Evolutionary conservation across 2,329 filamentous ascomycete genomes (phyloP).

Genomic region (Thermothelomyces thermophilus): DNA sequence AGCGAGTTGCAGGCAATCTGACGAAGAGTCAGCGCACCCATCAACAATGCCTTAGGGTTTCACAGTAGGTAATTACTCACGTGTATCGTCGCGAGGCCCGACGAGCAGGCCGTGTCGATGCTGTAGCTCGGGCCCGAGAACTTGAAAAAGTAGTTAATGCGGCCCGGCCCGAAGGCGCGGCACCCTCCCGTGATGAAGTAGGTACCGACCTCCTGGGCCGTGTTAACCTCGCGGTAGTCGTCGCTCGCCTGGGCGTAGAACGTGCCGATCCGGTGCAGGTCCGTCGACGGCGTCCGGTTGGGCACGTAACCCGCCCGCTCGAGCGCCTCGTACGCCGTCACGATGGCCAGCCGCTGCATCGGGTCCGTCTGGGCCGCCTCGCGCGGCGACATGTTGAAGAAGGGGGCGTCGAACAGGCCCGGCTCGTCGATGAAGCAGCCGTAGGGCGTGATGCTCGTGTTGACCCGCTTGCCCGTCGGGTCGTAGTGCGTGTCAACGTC

Average conservation of each 20-base stretch:
- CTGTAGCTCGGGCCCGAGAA: conserved; percentile 67
- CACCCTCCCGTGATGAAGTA: conserved; percentile 41
- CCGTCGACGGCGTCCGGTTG: conserved; percentile 64
- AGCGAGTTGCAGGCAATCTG: conserved; percentile 57
- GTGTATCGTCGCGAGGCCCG: conserved; percentile 64
- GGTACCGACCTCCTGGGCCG: conserved; percentile 60
- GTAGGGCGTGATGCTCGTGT: conserved; percentile 69
- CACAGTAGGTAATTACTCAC: conserved; percentile 29
- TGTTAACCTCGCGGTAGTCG: conserved; percentile 71
- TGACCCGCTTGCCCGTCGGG: conserved; percentile 63
- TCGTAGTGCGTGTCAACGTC: conserved; percentile 65
- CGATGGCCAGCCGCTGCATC: conserved; percentile 68
- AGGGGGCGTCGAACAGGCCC: conserved; percentile 69
- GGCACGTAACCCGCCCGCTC: conserved; percentile 74
- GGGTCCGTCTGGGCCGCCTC: conserved; percentile 77
- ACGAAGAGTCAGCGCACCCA: background rate
- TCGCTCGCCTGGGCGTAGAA: conserved; percentile 71
- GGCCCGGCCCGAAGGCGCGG: conserved; percentile 41
- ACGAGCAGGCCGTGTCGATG: conserved; percentile 72
- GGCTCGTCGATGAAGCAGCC: conserved; percentile 73
- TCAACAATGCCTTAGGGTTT: background rate
- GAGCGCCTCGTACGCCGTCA: conserved; percentile 73
- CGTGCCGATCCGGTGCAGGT: conserved; percentile 56
- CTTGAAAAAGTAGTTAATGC: conserved; percentile 72
- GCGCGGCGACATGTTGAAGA: conserved; percentile 82